Evolutionary conservation across 2,329 filamentous ascomycete species (phyloP), one percentile per base, ranked within the genome.

Genomic region (Colletotrichum somersetense): DNA sequence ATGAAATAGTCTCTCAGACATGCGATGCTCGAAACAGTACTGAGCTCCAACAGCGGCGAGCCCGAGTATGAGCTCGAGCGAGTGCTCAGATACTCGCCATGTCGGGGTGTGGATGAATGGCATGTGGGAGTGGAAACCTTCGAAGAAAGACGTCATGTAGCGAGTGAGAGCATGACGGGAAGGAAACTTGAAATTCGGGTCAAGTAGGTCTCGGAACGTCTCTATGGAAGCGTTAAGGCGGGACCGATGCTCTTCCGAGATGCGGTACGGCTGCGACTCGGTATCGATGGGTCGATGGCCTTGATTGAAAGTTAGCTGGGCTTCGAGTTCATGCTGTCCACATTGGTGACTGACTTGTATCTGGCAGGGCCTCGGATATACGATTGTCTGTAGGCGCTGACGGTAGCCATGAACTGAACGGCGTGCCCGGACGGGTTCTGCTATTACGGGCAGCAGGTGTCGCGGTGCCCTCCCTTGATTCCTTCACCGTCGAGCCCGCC

Each of bases 121-220:
- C 78, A 83, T 80, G 40, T 83, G 81, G 0, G 79, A 76, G 48
- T 83, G 81, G 38, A 83, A 83, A 0, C 81, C 81, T 18, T 80
- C 78, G 23, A 83, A 79, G 40, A 78, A 83, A 5, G 80, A 80
- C 0, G 79, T 81, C 0, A 82, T 66, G 58, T 82, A 81, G 42
- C 81, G 73, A 0, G 79, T 80, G 4, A 83, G 75, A 12, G 81
- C 78, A 59, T 83, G 81, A 1, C 81, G 76, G 0, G 81, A 83
- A 1, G 81, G 81, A 1, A 83, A 69, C 35, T 77, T 77, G 71
- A 80, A 83, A 55, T 55, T 71, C 0, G 76, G 75, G 52, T 77
- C 76, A 0, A 82, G 65, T 3, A 81, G 74, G 53, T 77, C 73
- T 26, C 77, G 75, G 68, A 80, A 80, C 1, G 67, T 68, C 26